phyloP scores from a whole-genome alignment of 768 basidiomycete genomes.

The Tulasnella calospora region DNA sequence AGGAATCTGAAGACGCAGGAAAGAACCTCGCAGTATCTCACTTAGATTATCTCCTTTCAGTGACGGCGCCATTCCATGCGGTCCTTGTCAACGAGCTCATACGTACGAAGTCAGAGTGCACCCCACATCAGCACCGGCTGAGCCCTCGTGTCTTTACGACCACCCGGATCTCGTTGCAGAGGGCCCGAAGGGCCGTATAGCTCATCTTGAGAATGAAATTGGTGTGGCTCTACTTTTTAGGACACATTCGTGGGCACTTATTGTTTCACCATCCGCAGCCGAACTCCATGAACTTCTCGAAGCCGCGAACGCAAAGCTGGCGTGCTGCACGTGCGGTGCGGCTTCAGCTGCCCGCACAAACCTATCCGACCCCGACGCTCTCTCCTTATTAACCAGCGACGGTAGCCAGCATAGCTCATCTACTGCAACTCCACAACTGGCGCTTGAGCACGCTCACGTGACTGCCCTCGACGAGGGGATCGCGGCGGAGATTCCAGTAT shows the following conservation, averaged over 20 bases:
- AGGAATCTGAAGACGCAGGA: not conserved
- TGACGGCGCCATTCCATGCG: constrained; percentile 7
- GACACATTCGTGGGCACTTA: not conserved
- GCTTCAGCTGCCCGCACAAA: not conserved
- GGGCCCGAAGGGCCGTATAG: constrained; percentile 10
- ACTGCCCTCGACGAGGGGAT: not conserved
- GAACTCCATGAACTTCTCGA: not conserved
- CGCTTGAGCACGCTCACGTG: not conserved
- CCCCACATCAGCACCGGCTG: not conserved
- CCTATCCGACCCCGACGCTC: not conserved
- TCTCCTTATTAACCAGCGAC: not conserved
- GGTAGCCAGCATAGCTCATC: not conserved
- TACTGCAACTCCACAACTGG: not conserved
- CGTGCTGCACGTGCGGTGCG: not conserved
- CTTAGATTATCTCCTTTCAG: not conserved
- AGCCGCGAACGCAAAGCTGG: not conserved
- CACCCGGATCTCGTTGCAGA: constrained; percentile 13
- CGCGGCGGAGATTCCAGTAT: not conserved
- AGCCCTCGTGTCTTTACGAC: constrained; percentile 8
- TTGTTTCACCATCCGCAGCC: not conserved
- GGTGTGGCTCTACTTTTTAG: not conserved
- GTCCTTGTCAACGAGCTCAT: constrained; percentile 3
- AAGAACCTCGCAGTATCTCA: not conserved
- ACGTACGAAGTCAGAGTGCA: not conserved
- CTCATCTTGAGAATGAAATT: not conserved